Evolutionary conservation across 768 basidiomycete species (phyloP), one percentile per base, ranked within the genome.

Genomic region (Tricholomella constricta): DNA sequence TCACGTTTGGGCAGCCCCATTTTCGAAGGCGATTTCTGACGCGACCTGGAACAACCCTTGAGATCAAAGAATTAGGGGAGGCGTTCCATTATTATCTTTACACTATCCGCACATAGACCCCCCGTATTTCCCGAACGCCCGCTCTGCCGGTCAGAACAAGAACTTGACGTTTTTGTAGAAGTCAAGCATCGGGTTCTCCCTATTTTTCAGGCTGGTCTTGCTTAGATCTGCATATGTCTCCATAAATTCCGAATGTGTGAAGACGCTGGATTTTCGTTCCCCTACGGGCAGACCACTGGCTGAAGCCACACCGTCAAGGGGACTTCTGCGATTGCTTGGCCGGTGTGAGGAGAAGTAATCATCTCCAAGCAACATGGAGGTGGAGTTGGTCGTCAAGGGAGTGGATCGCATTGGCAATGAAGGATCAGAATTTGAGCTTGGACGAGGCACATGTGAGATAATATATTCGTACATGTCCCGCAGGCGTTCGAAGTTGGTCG

Each of bases 111-210:
- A 82, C 74, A 63, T 67, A 61, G 49, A 20, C 34, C 31, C 14
- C 8, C 17, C 17, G 4, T 26, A 5, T 17, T n/a, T 10, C 2
- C 32, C 31, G 46, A 44, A 22, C 20, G 25, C 15, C 27, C n/a
- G 29, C 26, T 19, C 10, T 42, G 31, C 10, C 23, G 29, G 31
- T 71, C 63, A 96, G 61, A 96, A 96, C 64, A 96, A 75, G 65
- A 97, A 86, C 69, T 94, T 94, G 55, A 94, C 94, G 72, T 97
- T 97, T 70, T 88, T 82, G 69, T 97, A 98, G 69, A 88, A 94
- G 60, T 88, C 85, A 51, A 94, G 64, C 78, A 97, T 78, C 6
- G 94, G 91, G 67, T 94, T 95, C 71, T 91, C 91, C 45, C 94
- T 92, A 66, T 82, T 94, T 56, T 73, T 76, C 48, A 94, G 70